Evolutionary conservation across 2,329 filamentous ascomycete species (phyloP), one percentile per base, ranked within the genome.

Genomic region (Hypomyces rosellus): DNA sequence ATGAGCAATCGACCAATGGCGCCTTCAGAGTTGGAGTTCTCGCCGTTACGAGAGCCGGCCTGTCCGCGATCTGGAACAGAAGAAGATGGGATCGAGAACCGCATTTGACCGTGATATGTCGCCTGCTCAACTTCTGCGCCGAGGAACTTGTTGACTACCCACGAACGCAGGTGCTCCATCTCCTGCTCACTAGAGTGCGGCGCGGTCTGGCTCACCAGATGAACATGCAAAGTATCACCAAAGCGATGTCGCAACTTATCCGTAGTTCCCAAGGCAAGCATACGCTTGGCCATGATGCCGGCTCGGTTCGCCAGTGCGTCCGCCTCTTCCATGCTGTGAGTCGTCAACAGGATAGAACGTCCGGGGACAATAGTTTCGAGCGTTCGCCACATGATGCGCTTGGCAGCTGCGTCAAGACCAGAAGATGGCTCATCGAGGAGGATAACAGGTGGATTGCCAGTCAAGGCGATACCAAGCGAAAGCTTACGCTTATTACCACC

Each of bases 291-390:
- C 70, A 95, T 82, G 59, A 95, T 95, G 4, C 88, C 89, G 2
- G 61, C 64, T 6, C 63, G 61, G 7, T 53, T 81, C 0, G 87
- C 86, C 3, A 91, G 72, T 1, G 85, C 85, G 57, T 89, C 85
- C 1, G 87, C 87, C 65, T 91, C 88, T 62, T 91, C 86, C 86
- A 91, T 90, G 11, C 78, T 84, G 63, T 91, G 87, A 0, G 87
- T 91, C 0, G 86, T 90, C 36, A 91, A 74, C 0, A 91, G 71
- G 0, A 90, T 72, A 1, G 81, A 81, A 33, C 87, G 77, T 0
- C 85, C 85, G 0, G 81, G 78, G 0, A 81, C 78, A 9, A 89
- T 77, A 2, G 78, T 74, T 6, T 77, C 76, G 0, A 91, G 74
- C 0, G 85, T 88, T 44, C 78, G 77, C 87, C 87, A 90, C 77